Conservation (phyloP, 371 early-diverging fungal species). For the Circinella minor region DNA sequence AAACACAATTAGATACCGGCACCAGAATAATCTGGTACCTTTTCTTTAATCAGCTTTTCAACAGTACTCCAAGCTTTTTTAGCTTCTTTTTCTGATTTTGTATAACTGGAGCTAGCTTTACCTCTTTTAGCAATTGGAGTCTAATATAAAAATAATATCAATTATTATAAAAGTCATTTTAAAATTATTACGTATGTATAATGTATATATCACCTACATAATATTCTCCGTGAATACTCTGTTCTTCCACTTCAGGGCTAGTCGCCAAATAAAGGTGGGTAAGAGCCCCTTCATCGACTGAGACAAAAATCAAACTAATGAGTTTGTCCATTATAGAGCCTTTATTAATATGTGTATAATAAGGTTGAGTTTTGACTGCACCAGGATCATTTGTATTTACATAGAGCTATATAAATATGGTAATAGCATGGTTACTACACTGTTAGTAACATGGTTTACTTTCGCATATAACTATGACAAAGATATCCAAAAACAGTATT, state of each 20-base stretch:
- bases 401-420: slow-evolving; percentile 35
- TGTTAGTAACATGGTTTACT: too few species aligned
- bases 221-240: slow-evolving; percentile 54
- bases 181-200: too few species aligned
- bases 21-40: slow-evolving; percentile 38
- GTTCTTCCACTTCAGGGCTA: slow-evolving; percentile 62
- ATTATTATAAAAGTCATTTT: background rate
- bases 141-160: slow-evolving; percentile 8
- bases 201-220: slow-evolving; percentile 33
- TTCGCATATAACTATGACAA: too few species aligned
- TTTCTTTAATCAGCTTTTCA: slow-evolving; percentile 42
- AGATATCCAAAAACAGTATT: too few species aligned
- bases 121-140: slow-evolving; percentile 20
- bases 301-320: slow-evolving; percentile 9
- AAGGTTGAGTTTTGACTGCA: slow-evolving; percentile 48
- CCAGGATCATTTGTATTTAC: slow-evolving; percentile 79
- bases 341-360: slow-evolving; percentile 18
- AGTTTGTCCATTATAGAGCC: background rate
- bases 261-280: slow-evolving; percentile 69
- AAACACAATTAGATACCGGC: background rate
- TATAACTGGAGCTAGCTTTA: slow-evolving; percentile 13
- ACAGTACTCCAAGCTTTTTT: slow-evolving; percentile 40
- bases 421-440: background rate
- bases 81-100: slow-evolving; percentile 28
- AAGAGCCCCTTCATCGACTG: slow-evolving; percentile 59